Evolutionary conservation across 768 basidiomycete genomes (phyloP).

Genomic region (Kwoniella bestiolae): DNA sequence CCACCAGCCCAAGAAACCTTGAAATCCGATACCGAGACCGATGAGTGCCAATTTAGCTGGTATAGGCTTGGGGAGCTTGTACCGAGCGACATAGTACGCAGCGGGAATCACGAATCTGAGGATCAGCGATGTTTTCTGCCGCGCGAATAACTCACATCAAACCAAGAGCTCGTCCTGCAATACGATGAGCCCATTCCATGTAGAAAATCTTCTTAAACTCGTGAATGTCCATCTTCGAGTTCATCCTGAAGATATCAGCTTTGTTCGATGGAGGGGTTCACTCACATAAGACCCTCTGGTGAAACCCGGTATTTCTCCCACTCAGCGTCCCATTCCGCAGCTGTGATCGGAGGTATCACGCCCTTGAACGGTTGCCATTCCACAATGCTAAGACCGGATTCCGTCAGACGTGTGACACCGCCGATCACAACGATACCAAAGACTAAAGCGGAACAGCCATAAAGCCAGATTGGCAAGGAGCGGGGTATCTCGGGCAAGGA

Average conservation of each 20-base stretch:
- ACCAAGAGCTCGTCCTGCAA: constrained; percentile 76
- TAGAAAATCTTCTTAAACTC: constrained; percentile 97
- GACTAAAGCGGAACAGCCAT: constrained; percentile 80
- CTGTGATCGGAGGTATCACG: constrained; percentile 76
- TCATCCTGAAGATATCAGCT: constrained; percentile 66
- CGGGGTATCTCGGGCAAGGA: constrained; percentile 32
- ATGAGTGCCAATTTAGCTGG: constrained; percentile 71
- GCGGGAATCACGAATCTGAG: constrained; percentile 78
- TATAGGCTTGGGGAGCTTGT: constrained; percentile 69
- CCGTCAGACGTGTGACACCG: constrained; percentile 93
- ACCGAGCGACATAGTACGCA: constrained; percentile 74
- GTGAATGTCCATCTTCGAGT: constrained; percentile 80
- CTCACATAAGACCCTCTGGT: constrained; percentile 93
- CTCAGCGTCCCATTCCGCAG: constrained; percentile 79
- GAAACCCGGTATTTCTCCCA: constrained; percentile 90
- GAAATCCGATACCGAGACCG: constrained; percentile 80
- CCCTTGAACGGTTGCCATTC: constrained; percentile 97
- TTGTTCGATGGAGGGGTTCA: constrained; percentile 25
- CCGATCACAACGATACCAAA: constrained; percentile 94
- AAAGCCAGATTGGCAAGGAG: constrained; percentile 75
- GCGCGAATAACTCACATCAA: constrained; percentile 47
- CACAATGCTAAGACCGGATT: constrained; percentile 95
- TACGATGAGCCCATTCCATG: constrained; percentile 97
- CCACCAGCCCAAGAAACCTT: constrained; percentile 96
- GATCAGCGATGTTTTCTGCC: constrained; percentile 1